These are phyloP conservation scores for Singerocomus inundabilis DNA, from an alignment of 1,284 basidiomycete genomes.

Conservation along the genomic window DNA sequence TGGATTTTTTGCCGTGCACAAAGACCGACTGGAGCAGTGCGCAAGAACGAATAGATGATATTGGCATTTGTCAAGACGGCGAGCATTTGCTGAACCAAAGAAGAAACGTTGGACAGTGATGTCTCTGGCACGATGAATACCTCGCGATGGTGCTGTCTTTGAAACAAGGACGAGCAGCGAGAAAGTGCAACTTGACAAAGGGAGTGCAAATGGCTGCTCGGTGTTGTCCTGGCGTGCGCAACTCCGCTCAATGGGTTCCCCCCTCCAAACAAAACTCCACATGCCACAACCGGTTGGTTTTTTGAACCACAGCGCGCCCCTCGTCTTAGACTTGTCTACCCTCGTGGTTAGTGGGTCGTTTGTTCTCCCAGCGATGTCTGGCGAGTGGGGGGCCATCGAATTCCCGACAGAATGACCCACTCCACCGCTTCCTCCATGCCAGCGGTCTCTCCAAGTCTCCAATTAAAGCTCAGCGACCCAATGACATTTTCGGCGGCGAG, in stretches of 20 bases:
- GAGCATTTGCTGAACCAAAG: slow-evolving; percentile 4
- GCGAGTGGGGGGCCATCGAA: background rate
- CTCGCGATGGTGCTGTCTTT: background rate
- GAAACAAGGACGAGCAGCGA: background rate
- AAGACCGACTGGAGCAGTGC: background rate
- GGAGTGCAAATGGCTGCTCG: background rate
- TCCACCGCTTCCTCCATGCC: background rate
- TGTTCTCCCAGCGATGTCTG: no score
- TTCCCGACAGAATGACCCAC: background rate
- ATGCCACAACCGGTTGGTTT: slow-evolving; percentile 12
- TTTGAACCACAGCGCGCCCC: slow-evolving; percentile 12
- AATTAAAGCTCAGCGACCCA: background rate
- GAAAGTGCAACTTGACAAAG: background rate
- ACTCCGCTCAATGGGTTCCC: slow-evolving; percentile 21
- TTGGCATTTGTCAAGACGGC: slow-evolving; percentile 11
- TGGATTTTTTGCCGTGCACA: slow-evolving; percentile 6
- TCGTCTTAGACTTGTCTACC: background rate
- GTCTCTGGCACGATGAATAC: slow-evolving; percentile 1
- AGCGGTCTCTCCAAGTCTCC: background rate
- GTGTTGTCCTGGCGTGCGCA: slow-evolving; percentile 9
- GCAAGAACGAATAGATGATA: background rate
- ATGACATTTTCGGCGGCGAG: background rate
- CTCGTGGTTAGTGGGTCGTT: background rate
- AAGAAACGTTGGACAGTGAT: background rate
- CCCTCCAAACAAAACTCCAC: slow-evolving; percentile 13